Evolutionary conservation across 2,329 filamentous ascomycete genomes (phyloP), one percentile per base, ranked within the genome.

Genomic region (Cordyceps cateniannulata): DNA sequence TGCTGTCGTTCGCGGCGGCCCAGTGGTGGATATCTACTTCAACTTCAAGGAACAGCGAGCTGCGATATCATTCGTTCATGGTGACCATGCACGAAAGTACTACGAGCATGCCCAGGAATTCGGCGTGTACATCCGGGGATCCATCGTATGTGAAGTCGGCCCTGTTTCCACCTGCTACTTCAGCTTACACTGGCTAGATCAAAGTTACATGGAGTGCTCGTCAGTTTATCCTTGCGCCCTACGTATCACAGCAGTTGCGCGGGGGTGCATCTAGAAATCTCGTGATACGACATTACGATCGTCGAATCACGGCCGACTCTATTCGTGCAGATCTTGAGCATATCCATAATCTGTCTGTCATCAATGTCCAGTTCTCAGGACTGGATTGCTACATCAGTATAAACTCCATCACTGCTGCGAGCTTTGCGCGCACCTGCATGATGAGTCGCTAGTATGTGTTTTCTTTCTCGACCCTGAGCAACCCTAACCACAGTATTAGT

Each of bases 381-480:
- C 79, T 79, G 4, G 83, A 85, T 70, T 88, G 83, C 62, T 84
- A 84, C 70, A 85, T 96, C 65, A 86, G 83, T 60, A 90, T 87
- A 8, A 96, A 93, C 71, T 91, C 90, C 0, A 81, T 96, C 10
- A 82, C 88, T 68, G 87, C 88, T 63, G 88, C 90, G 12, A 80
- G 91, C 57, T 90, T 87, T 72, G 90, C 90, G 9, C 83, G 85
- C 20, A 89, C 84, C 10, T 95, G 90, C 75, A 89, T 96, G 87
- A 86, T 88, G 82, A 85, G 81, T 64, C 76, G 79, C 59, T 64
- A 65, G 81, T 83, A 70, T 69, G 80, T 18, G 22, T 2, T 35
- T 16, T 18, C 3, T 22, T 9, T 16, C 50, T 63, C 63, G 42
- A 56, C 56, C 2, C 24, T 1, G 47, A 24, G 27, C 22, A 25